These are phyloP conservation scores for Alectoria sarmentosa DNA, from an alignment of 495 filamentous ascomycete genomes.

Conservation along the genomic window DNA sequence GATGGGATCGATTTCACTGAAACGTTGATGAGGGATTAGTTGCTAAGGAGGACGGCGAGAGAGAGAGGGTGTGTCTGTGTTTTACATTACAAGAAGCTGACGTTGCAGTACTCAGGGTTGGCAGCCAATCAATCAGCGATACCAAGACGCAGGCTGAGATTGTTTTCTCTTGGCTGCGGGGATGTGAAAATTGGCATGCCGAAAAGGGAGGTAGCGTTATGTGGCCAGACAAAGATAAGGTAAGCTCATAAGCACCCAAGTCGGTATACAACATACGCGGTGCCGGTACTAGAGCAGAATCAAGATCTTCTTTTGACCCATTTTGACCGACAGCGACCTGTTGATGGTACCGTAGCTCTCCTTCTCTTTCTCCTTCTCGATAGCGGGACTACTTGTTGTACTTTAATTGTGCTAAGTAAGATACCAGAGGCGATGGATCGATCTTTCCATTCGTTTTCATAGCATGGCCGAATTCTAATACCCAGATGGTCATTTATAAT, in stretches of 20 bases:
- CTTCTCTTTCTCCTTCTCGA: no score
- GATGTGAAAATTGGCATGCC: constrained; percentile 4
- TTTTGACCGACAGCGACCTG: no score
- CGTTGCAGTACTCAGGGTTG: not conserved
- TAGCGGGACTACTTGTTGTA: no score
- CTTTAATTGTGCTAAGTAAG: not conserved
- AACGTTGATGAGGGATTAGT: not conserved
- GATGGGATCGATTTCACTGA: not conserved
- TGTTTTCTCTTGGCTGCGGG: constrained; percentile 7
- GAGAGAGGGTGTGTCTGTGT: no score
- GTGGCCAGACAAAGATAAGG: no score
- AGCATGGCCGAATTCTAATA: not conserved
- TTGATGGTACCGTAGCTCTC: no score
- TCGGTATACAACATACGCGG: no score
- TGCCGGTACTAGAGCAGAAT: no score
- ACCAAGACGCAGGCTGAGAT: constrained; percentile 9
- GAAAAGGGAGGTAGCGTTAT: not conserved
- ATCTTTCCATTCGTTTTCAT: not conserved
- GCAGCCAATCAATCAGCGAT: not conserved
- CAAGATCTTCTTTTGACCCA: no score
- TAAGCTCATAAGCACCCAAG: not conserved
- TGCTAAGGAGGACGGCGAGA: no score
- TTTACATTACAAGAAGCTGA: not conserved
- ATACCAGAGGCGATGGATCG: not conserved
- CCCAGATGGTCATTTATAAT: not conserved